Base-by-base conservation (phyloP, 2,329 filamentous ascomycete species). In the Pestalotiopsis fici region DNA sequence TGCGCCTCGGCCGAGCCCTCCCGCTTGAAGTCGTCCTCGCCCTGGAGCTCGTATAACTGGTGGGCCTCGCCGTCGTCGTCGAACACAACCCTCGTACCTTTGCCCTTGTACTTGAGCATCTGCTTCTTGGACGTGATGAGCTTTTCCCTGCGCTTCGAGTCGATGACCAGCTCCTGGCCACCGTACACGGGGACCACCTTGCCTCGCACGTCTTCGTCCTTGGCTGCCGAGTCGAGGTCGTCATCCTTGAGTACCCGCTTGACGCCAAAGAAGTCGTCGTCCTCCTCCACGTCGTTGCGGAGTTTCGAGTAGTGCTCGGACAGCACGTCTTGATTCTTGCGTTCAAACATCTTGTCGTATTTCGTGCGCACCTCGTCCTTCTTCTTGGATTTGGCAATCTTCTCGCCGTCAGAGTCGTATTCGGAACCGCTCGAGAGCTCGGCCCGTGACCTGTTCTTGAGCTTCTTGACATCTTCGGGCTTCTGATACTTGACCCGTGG, bases 281-380 rank as follows among this genome's bases (percentile, higher is more conserved):
- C 92, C 66, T 91, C 61, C 54, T 83, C 81, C 63, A 87, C 89
- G 50, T 90, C 86, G 63, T 86, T 86, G 68, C 98, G 90, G 70
- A 99, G 87, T 76, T 95, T 97, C 68, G 90, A 89, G 83, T 98
- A 98, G 81, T 99, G 96, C 66, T 91, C 90, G n/a, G 95, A 95
- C 71, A 99, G 82, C 37, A 99, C 93, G 76, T 98, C 95, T 80
- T 98, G 95, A 80, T 99, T 99, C 73, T 92, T 93, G 69, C 96
- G 88, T 83, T 98, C 95, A 80, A 98, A 98, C 96, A 99, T 98
- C 73, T 94, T 91, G 79, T 99, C 94, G 78, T 97, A 97, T 79
- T 97, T 98, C 37, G 97, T 99, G 69, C 94, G 89, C 21, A 97
- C 93, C 73, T 90, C 88, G 12, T 86, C 84, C 81, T 93, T 91